phyloP scores from a whole-genome alignment of 2,329 filamentous ascomycete species.

The Diaporthe sp. region DNA sequence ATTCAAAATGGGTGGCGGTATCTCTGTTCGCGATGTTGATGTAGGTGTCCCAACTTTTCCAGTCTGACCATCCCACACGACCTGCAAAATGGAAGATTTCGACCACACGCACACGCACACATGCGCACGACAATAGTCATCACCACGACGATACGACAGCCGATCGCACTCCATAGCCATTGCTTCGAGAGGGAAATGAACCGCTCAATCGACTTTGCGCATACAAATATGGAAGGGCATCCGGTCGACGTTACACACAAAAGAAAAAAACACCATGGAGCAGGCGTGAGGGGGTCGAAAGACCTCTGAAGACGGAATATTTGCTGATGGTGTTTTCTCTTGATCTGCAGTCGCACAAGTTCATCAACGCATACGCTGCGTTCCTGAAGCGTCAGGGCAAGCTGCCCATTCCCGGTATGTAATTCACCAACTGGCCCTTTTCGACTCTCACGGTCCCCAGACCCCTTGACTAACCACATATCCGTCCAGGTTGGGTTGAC shows the following conservation, averaged over 20 bases:
- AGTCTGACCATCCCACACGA: slow-evolving; percentile 47
- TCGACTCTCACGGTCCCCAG: neutral
- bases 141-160: slow-evolving; percentile 21
- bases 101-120: neutral
- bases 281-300: slow-evolving; percentile 81
- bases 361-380: slow-evolving; percentile 87
- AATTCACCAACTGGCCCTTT: neutral
- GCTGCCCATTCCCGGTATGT: slow-evolving; percentile 89
- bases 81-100: slow-evolving; percentile 32
- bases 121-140: neutral
- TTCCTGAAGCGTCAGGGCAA: slow-evolving; percentile 97
- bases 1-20: slow-evolving; percentile 80
- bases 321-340: slow-evolving; percentile 66
- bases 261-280: slow-evolving; percentile 56
- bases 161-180: slow-evolving; percentile 36
- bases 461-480: slow-evolving; percentile 10
- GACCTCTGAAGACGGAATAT: slow-evolving; percentile 81
- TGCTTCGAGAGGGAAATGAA: slow-evolving; percentile 2
- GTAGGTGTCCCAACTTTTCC: slow-evolving; percentile 67
- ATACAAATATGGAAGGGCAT: slow-evolving; percentile 41
- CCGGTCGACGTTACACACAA: slow-evolving; percentile 47
- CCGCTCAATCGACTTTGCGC: slow-evolving; percentile 35
- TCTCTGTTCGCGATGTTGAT: slow-evolving; percentile 88
- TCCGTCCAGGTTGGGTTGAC: slow-evolving; percentile 89
- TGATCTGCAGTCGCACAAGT: slow-evolving; percentile 81